Evolutionary conservation across 768 basidiomycete species (phyloP), one percentile per base, ranked within the genome.

Genomic region (Coprinellus micaceus): DNA sequence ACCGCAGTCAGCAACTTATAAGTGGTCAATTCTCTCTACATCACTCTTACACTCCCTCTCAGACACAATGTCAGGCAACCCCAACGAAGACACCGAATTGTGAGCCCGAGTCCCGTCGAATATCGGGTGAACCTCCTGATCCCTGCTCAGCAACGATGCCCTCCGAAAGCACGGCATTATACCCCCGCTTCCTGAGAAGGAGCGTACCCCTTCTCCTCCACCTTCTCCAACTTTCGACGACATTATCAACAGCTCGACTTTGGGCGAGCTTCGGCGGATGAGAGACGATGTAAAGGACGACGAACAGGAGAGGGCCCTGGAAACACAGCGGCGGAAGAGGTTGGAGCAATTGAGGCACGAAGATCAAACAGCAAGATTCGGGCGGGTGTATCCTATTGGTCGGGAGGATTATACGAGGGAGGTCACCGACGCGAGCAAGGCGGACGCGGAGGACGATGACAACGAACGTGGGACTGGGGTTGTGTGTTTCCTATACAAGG

Each of bases 1-100:
- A n/a, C n/a, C n/a, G n/a, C n/a, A n/a, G n/a, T n/a, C n/a, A n/a
- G n/a, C n/a, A n/a, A n/a, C n/a, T n/a, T n/a, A n/a, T n/a, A n/a
- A n/a, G n/a, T n/a, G n/a, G n/a, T n/a, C n/a, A n/a, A n/a, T n/a
- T n/a, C n/a, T n/a, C n/a, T n/a, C n/a, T n/a, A n/a, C n/a, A n/a
- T n/a, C n/a, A n/a, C n/a, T n/a, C n/a, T n/a, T n/a, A n/a, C n/a
- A n/a, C n/a, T n/a, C n/a, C n/a, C n/a, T n/a, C n/a, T n/a, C 33
- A 33, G 33, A n/a, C 33, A 54, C 39, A 52, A 86, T 89, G 87
- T 73, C 86, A 5, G 71, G 88, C 53, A 92, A 94, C 67, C 82
- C 89, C 28, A 79, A 94, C 78, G 90, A 96, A 76, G 94, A 98
- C 69, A 96, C 94, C 2, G 94, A 98, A 81, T 97, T 98, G 94